phyloP scores from a whole-genome alignment of 2,329 filamentous ascomycete species.

The Orbilia oligospora region DNA sequence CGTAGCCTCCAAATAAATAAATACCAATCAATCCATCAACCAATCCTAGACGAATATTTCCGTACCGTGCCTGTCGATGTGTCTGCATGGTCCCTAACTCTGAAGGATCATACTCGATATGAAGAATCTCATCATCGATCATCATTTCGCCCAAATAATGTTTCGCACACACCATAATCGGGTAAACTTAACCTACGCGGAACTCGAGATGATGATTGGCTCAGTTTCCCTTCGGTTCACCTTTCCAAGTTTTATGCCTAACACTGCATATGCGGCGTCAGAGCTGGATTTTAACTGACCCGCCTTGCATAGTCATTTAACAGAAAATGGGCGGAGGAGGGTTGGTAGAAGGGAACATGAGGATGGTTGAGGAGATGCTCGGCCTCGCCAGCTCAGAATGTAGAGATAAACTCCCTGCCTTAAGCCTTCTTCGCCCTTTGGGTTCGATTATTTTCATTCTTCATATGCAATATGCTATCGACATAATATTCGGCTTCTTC shows the following conservation, averaged over 20 bases:
- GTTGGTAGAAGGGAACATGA: too few relatives aligned
- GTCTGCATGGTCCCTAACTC: neutral
- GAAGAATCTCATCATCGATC: constrained; percentile 7
- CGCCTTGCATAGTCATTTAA: neutral
- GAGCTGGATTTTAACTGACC: neutral
- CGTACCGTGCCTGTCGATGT: neutral
- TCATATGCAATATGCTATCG: neutral
- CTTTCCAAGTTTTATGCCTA: constrained; percentile 3
- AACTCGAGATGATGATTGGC: constrained; percentile 13
- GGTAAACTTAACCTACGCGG: neutral
- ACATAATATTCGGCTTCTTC: too few relatives aligned
- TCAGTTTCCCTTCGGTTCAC: constrained; percentile 24
- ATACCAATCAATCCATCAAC: neutral
- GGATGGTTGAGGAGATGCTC: neutral
- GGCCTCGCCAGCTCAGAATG: too few relatives aligned
- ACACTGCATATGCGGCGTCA: neutral
- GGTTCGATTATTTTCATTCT: neutral
- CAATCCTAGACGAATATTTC: neutral
- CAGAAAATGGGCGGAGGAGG: neutral
- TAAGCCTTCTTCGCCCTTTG: neutral
- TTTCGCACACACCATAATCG: constrained; percentile 4
- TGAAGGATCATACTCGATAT: neutral
- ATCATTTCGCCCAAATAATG: neutral
- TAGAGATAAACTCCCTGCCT: constrained; percentile 4
- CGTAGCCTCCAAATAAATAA: neutral